Conservation (phyloP, 2,329 filamentous ascomycete species). For the Aspergillus ruber region DNA sequence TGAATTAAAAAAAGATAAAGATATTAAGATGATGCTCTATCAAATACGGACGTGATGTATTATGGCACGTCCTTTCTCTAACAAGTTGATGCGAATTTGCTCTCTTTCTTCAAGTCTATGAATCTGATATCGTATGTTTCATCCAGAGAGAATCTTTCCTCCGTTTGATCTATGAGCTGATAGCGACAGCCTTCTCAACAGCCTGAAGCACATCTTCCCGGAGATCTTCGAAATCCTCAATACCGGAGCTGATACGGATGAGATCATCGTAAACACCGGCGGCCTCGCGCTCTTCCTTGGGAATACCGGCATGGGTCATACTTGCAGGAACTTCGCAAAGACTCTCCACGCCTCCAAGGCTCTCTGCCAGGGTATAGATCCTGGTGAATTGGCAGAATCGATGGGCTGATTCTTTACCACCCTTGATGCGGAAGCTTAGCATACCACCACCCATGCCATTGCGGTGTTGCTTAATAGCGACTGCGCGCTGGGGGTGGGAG, state of each 20-base stretch:
- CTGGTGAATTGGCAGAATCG: slow-evolving; percentile 84
- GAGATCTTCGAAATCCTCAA: slow-evolving; percentile 85
- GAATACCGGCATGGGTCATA: slow-evolving; percentile 98
- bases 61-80: no score
- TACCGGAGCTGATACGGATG: slow-evolving; percentile 84
- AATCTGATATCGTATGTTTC: slow-evolving; percentile 27
- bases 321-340: slow-evolving; percentile 85
- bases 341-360: slow-evolving; percentile 83
- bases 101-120: slow-evolving; percentile 12
- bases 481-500: slow-evolving; percentile 77
- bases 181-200: slow-evolving; percentile 65
- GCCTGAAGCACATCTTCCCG: slow-evolving; percentile 76
- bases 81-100: no score
- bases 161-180: slow-evolving; percentile 32
- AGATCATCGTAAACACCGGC: slow-evolving; percentile 94
- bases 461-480: slow-evolving; percentile 86
- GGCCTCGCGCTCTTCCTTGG: slow-evolving; percentile 78
- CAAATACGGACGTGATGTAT: not conserved
- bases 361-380: slow-evolving; percentile 91
- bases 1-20: not conserved
- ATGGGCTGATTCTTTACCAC: slow-evolving; percentile 78
- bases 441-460: slow-evolving; percentile 93
- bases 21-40: not conserved
- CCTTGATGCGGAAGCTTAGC: slow-evolving; percentile 90
- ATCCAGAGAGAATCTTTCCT: slow-evolving; percentile 1